Base-by-base conservation (phyloP, 495 filamentous ascomycete genomes). In the Niebla homalea region DNA sequence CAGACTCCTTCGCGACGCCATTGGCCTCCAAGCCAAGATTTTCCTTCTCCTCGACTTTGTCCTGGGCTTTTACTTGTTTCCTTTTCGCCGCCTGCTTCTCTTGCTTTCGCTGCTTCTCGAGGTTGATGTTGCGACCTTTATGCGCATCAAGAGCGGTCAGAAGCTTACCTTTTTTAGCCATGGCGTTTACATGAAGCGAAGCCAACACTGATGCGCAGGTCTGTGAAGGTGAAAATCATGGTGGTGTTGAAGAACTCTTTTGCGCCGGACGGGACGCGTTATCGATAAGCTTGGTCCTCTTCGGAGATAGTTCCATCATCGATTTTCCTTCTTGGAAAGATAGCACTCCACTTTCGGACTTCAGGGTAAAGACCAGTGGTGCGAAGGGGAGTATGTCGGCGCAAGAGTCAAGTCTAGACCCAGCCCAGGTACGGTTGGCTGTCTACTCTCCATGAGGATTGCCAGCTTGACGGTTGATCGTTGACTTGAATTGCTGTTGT, bases 121-220 rank as follows among this genome's bases (percentile, higher is more conserved):
- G 74, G 45, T 80, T 77, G 56, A 83, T 78, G 54, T 89, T 77
- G 15, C 76, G 69, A 41, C 83, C 78, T 61, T 81, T 75, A 55
- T 84, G 77, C 48, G 77, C 74, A 55, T 79, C 78, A 7, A 87
- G 72, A 32, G 83, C 81, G 55, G 75, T 67, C 51, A 79, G 70
- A 19, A 85, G 65, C 62, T 80, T 83, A 62, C 82, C 79, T 62
- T 77, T 77, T 55, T 75, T 80, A 36, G 67, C 72, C 79, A 82
- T 81, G 35, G 35, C 53, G 45, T 42, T 26, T 37, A 16, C 1
- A 51, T 48, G 48, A 16, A 39, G 12, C 10, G n/a, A 48, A 18
- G 20, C 2, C 1, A 44, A 43, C 10, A 2, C 3, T 32, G 7
- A 7, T 1, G 10, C 7, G 0, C 29, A 32, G 29, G 2, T 8